These are phyloP conservation scores for Diaporthe nobilis DNA, from an alignment of 2,329 filamentous ascomycete species.

Conservation along the genomic window DNA sequence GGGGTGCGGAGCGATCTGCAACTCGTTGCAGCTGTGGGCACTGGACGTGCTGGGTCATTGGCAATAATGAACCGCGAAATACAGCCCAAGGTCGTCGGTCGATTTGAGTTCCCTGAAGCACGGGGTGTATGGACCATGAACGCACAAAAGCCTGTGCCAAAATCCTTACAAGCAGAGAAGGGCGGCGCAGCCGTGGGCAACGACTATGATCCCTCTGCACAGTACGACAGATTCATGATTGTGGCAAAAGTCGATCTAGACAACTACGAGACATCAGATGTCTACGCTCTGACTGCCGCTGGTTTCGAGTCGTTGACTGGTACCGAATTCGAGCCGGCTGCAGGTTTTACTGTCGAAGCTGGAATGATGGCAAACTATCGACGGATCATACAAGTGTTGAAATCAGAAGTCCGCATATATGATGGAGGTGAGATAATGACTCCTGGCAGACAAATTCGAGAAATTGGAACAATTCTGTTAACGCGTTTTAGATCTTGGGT, in stretches of 20 bases:
- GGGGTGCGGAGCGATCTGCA: conserved; percentile 71
- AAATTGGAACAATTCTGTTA: conserved; percentile 36
- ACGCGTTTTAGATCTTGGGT: conserved; percentile 77
- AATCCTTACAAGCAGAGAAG: conserved; percentile 67
- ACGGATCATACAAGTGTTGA: conserved; percentile 88
- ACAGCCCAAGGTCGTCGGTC: conserved; percentile 78
- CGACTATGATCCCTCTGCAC: conserved; percentile 71
- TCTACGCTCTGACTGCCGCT: conserved; percentile 81
- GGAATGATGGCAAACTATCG: conserved; percentile 85
- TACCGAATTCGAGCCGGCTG: conserved; percentile 92
- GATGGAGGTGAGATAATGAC: conserved; percentile 77
- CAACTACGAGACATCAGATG: conserved; percentile 82
- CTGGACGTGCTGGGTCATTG: conserved; percentile 77
- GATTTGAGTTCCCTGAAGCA: conserved; percentile 80
- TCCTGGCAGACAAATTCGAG: not conserved
- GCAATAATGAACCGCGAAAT: conserved; percentile 84
- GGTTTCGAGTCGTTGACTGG: conserved; percentile 82
- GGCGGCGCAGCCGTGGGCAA: conserved; percentile 63
- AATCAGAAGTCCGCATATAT: conserved; percentile 89
- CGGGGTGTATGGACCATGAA: conserved; percentile 86
- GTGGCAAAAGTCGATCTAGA: conserved; percentile 79
- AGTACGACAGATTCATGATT: conserved; percentile 86
- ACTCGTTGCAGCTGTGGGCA: conserved; percentile 73
- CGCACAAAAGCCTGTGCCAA: conserved; percentile 76
- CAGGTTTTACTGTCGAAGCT: conserved; percentile 88